Percentiles rank a stretch among this genome's conserved stretches.
Evolutionary conservation across 257 asterid species (phyloP).

Genomic region (Solanum virginianum): DNA sequence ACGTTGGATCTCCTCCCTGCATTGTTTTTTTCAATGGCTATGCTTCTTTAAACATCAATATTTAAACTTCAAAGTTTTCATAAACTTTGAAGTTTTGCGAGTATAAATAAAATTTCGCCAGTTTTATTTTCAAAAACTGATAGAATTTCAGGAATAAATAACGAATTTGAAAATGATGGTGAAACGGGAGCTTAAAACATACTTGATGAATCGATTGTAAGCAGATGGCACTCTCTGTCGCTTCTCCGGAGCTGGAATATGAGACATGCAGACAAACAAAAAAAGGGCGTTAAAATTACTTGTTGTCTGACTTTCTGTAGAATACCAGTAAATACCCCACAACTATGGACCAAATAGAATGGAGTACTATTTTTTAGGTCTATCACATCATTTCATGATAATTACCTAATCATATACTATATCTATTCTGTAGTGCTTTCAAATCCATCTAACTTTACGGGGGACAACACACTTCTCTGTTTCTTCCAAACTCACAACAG

Average conservation of each 20-base stretch:
- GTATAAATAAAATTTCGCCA: too few relatives aligned
- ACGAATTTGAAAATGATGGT: neutral
- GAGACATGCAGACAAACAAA: slow-evolving; percentile 36
- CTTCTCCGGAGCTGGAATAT: slow-evolving; percentile 82
- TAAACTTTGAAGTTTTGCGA: too few relatives aligned
- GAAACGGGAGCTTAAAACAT: slow-evolving; percentile 6
- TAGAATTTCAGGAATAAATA: neutral
- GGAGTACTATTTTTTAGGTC: neutral
- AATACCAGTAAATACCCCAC: neutral
- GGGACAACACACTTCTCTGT: slow-evolving; percentile 12
- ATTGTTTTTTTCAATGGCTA: neutral
- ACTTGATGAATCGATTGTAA: slow-evolving; percentile 97
- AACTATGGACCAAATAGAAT: neutral
- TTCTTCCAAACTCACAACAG: neutral
- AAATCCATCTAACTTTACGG: slow-evolving; percentile 41
- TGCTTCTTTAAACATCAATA: neutral
- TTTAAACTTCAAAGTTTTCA: too few relatives aligned
- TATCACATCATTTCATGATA: slow-evolving; percentile 59
- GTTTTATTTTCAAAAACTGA: too few relatives aligned
- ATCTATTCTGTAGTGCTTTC: slow-evolving; percentile 7
- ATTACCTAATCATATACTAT: slow-evolving; percentile 60
- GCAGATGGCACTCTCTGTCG: slow-evolving; percentile 99
- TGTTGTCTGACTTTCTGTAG: slow-evolving; percentile 46
- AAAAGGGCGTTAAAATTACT: slow-evolving; percentile 28
- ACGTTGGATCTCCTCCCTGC: slow-evolving; percentile 99